phyloP scores from a whole-genome alignment of 2,329 filamentous ascomycete species.

The Colletotrichum melonis region DNA sequence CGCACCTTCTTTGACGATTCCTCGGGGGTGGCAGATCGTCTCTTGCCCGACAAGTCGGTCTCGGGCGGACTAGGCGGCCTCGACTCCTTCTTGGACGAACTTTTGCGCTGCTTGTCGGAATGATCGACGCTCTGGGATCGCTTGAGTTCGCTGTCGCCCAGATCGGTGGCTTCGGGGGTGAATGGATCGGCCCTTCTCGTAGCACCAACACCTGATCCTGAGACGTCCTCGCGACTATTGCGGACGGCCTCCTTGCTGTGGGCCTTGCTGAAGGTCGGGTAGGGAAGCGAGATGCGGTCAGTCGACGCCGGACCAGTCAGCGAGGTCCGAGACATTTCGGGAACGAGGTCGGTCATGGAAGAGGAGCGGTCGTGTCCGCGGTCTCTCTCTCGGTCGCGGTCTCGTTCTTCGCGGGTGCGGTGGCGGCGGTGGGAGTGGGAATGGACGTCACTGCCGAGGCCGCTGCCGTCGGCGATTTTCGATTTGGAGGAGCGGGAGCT shows the following conservation, averaged over 20 bases:
- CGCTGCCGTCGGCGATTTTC: constrained; percentile 35
- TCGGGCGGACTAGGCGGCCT: constrained; percentile 73
- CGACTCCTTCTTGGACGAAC: constrained; percentile 53
- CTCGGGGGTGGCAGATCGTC: constrained; percentile 43
- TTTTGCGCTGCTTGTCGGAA: constrained; percentile 45
- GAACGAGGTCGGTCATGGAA: constrained; percentile 62
- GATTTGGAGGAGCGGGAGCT: constrained; percentile 36
- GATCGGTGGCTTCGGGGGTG: constrained; percentile 79
- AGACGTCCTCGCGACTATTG: constrained; percentile 69
- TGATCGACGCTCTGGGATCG: constrained; percentile 62
- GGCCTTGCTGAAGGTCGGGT: constrained; percentile 88
- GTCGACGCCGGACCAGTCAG: constrained; percentile 45
- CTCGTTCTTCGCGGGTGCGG: constrained; percentile 37
- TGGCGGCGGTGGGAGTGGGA: constrained; percentile 34
- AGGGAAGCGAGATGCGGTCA: constrained; percentile 70
- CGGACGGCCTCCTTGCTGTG: constrained; percentile 89
- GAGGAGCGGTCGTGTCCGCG: constrained; percentile 42
- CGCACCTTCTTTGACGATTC: constrained; percentile 38
- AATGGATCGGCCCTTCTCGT: constrained; percentile 55
- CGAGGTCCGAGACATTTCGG: constrained; percentile 54
- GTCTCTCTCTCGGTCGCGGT: constrained; percentile 45
- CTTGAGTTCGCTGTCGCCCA: constrained; percentile 63
- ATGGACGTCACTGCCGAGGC: constrained; percentile 21
- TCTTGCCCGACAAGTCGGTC: constrained; percentile 67
- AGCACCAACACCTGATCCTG: constrained; percentile 41